Evolutionary conservation across 495 filamentous ascomycete genomes (phyloP), one percentile per base, ranked within the genome.

Genomic region (Tuber brumale): DNA sequence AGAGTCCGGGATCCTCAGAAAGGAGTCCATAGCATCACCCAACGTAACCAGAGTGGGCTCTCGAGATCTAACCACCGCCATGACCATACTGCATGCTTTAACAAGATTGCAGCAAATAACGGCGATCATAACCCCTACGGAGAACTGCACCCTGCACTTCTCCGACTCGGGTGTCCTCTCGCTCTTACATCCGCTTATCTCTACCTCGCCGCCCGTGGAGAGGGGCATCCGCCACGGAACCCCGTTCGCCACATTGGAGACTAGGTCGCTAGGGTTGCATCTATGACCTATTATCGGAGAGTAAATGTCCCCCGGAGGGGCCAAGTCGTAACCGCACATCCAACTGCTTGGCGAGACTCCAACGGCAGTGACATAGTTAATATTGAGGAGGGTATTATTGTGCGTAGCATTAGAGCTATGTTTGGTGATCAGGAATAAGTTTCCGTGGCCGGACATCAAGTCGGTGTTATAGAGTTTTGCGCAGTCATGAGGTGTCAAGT

Each of bases 71-170:
- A 78, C 75, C 43, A 81, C 61, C 31, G 76, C 76, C 31, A 79
- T 42, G 3, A 84, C 74, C 61, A 87, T 81, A 9, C 80, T 61
- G 44, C 44, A 46, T 5, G 44, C 44, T 5, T 46, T 46, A 19
- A 46, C 44, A 19, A 46, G 3, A 46, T 46, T 46, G 44, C 44
- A 46, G 18, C 1, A 19, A 14, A 46, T 46, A 46, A 46, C 44
- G 18, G 5, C 73, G 16, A 85, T 73, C 39, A 83, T 80, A 21
- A 87, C 75, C 4, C 78, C 77, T 42, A 84, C 71, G 42, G 75
- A 78, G 46, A 85, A 84, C 42, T 84, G 79, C 19, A 87, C 71
- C 45, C 75, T 84, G 37, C 75, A 77, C 37, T n/a, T 70, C 35
- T 70, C 75, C 0, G n/a, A 4, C 37, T 39, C 5, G 3, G 37